These are phyloP conservation scores for Jaenimonas drosophilae DNA, from an alignment of 208 protist species.

Conservation along the genomic window DNA sequence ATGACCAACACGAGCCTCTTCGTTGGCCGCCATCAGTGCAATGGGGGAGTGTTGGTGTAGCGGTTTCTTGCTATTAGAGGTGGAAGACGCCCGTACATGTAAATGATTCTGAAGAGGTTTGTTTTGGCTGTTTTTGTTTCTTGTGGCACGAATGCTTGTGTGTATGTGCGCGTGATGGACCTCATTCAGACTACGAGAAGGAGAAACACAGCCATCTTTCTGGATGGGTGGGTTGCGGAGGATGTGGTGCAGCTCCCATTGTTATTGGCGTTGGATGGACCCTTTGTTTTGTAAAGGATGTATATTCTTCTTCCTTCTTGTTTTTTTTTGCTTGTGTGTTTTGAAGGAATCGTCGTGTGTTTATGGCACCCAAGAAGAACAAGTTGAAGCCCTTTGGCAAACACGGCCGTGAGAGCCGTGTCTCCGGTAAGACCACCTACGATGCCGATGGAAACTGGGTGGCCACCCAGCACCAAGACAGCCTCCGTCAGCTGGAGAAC, in stretches of 20 bases:
- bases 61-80: too few species aligned
- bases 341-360: slow-evolving; percentile 1
- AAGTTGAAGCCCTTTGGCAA: slow-evolving; percentile 65
- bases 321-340: slow-evolving; percentile 7
- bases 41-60: too few species aligned
- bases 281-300: background rate
- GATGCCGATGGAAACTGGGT: slow-evolving; percentile 77
- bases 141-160: background rate
- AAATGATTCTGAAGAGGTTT: background rate
- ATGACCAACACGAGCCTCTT: background rate
- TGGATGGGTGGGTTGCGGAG: too few species aligned
- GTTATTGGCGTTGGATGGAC: too few species aligned
- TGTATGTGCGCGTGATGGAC: background rate
- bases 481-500: slow-evolving; percentile 38
- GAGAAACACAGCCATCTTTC: too few species aligned
- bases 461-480: slow-evolving; percentile 32
- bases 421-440: slow-evolving; percentile 21
- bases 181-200: too few species aligned
- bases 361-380: slow-evolving; percentile 16
- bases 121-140: slow-evolving; percentile 8
- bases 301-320: slow-evolving; percentile 6
- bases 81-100: too few species aligned
- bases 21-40: too few species aligned
- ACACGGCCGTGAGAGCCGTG: slow-evolving; percentile 29
- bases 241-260: too few species aligned